Evolutionary conservation across 352 stramenopile species (phyloP).

Genomic region (Pythium pyrilobum): DNA sequence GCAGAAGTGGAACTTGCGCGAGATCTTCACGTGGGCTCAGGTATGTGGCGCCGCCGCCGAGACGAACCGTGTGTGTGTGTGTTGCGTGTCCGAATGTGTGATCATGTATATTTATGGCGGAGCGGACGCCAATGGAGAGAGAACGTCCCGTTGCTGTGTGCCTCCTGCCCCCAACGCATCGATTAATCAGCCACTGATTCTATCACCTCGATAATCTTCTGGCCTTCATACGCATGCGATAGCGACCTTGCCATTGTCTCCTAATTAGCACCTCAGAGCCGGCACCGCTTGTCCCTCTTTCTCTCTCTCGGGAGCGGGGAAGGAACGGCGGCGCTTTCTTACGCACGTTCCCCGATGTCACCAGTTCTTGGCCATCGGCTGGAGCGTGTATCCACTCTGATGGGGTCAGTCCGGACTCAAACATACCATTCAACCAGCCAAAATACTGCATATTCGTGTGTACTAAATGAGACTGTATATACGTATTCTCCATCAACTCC

Average conservation of each 20-base stretch:
- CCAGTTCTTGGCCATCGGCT: slow-evolving; percentile 79
- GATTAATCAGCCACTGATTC: slow-evolving; percentile 88
- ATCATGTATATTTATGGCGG: background rate
- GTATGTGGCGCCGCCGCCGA: slow-evolving; percentile 21
- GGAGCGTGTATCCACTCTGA: slow-evolving; percentile 57
- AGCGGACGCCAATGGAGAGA: background rate
- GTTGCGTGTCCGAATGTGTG: slow-evolving; percentile 14
- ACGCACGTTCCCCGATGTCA: slow-evolving; percentile 51
- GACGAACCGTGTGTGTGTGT: background rate
- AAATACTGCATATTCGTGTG: background rate
- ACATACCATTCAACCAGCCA: slow-evolving; percentile 31
- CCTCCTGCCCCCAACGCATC: slow-evolving; percentile 35
- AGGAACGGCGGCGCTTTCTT: slow-evolving; percentile 9
- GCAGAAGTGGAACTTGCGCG: slow-evolving; percentile 56
- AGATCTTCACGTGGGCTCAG: slow-evolving; percentile 87
- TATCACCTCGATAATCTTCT: slow-evolving; percentile 54
- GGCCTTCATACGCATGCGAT: slow-evolving; percentile 88
- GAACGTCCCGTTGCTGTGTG: too few species aligned
- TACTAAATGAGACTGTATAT: too few species aligned
- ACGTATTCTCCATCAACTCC: too few species aligned
- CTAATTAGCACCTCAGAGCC: slow-evolving; percentile 83
- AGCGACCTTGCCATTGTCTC: slow-evolving; percentile 59
- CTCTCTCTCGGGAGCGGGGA: slow-evolving; percentile 3
- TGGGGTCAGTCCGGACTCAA: slow-evolving; percentile 86
- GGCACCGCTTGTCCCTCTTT: slow-evolving; percentile 9